These are phyloP conservation scores for Solanum ossicruentum DNA, from an alignment of 257 asterid genomes.

Conservation along the genomic window DNA sequence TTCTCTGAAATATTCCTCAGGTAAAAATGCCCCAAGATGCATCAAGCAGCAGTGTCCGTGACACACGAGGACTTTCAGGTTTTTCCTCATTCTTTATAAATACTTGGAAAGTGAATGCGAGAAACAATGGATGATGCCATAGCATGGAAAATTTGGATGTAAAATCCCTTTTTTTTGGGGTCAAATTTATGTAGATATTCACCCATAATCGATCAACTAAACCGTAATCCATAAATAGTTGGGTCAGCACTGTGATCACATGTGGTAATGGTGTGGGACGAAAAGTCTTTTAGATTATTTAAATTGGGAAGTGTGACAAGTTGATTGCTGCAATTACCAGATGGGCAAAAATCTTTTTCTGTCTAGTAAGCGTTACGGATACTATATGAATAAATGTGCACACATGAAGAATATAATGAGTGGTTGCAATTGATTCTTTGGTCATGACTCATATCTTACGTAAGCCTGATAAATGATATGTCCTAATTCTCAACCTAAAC, in stretches of 20 bases:
- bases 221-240: not conserved
- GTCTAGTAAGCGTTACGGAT: not conserved
- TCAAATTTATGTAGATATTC: not conserved
- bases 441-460: not conserved
- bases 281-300: not conserved
- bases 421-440: not conserved
- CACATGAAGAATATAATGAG: not conserved
- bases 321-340: not conserved
- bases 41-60: conserved; percentile 59
- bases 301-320: not conserved
- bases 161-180: not conserved
- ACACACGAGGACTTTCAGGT: conserved; percentile 96
- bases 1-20: conserved; percentile 17
- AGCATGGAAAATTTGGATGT: not conserved
- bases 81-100: conserved; percentile 2
- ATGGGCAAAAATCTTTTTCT: not conserved
- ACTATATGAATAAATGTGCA: not conserved
- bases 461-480: not conserved
- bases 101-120: not conserved
- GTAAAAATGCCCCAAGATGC: conserved; percentile 97
- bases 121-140: not conserved
- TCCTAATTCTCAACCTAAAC: not conserved
- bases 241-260: not conserved
- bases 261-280: not conserved
- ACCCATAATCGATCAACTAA: not conserved